phyloP scores from a whole-genome alignment of 1,284 basidiomycete species.

The Exobasidium cylindrosporum region DNA sequence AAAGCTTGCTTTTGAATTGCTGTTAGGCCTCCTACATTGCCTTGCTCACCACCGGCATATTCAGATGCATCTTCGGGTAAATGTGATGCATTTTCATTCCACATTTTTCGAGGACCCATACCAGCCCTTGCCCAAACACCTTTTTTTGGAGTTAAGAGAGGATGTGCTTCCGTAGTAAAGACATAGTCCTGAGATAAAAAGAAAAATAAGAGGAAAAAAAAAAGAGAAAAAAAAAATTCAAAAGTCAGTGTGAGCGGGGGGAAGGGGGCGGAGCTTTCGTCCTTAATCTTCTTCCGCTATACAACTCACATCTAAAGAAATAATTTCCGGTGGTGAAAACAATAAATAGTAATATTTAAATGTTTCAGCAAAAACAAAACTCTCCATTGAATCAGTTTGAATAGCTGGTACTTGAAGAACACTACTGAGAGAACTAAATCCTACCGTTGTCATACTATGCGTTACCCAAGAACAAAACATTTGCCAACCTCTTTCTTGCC shows the following conservation, averaged over 20 bases:
- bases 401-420: constrained; percentile 53
- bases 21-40: constrained; percentile 38
- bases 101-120: constrained; percentile 35
- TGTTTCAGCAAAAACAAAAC: constrained; percentile 62
- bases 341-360: constrained; percentile 58
- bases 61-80: constrained; percentile 17
- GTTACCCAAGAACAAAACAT: constrained; percentile 63
- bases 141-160: constrained; percentile 41
- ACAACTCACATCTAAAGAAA: constrained; percentile 60
- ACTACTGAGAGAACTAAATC: constrained; percentile 57
- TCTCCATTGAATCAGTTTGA: constrained; percentile 58
- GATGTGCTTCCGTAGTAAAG: constrained; percentile 59
- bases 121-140: constrained; percentile 38
- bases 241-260: not conserved
- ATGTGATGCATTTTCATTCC: constrained; percentile 24
- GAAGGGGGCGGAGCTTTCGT: no score
- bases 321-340: constrained; percentile 60
- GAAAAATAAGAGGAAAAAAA: not conserved
- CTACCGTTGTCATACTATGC: constrained; percentile 55
- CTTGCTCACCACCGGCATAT: constrained; percentile 45
- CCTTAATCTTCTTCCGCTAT: constrained; percentile 7
- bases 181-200: constrained; percentile 57
- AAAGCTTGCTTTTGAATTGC: constrained; percentile 37
- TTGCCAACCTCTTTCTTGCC: constrained; percentile 64
- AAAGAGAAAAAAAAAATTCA: not conserved